These are phyloP conservation scores for Gigaspora rosea DNA, from an alignment of 192 early-diverging fungal species.

Conservation along the genomic window DNA sequence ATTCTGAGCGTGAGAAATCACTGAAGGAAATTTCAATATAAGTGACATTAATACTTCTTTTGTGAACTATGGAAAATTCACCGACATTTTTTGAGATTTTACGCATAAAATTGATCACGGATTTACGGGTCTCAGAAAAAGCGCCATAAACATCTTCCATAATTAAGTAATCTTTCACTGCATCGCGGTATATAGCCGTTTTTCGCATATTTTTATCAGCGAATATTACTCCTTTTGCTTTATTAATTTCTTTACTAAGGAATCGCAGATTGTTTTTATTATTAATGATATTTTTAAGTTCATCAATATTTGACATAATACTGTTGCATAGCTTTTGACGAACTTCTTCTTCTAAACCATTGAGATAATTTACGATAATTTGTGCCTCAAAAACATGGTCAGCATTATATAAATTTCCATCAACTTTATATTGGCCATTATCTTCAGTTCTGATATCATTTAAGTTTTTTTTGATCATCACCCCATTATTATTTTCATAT, in stretches of 20 bases:
- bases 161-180: background rate
- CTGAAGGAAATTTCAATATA: too few species aligned
- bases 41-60: too few species aligned
- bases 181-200: background rate
- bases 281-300: background rate
- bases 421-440: too few species aligned
- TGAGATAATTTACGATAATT: background rate
- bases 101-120: background rate
- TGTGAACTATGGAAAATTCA: too few species aligned
- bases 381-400: slow-evolving; percentile 22
- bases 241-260: background rate
- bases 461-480: background rate
- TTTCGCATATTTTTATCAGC: background rate
- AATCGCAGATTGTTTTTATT: background rate
- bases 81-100: background rate
- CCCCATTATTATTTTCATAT: background rate
- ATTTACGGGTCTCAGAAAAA: background rate
- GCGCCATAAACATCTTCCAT: slow-evolving; percentile 1
- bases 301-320: background rate
- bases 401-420: background rate
- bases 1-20: too few species aligned
- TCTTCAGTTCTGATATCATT: too few species aligned
- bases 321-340: background rate
- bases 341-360: background rate
- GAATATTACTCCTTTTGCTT: slow-evolving; percentile 1